These are phyloP conservation scores for Plectranthus barbatus DNA, from an alignment of 257 asterid genomes.

Conservation along the genomic window DNA sequence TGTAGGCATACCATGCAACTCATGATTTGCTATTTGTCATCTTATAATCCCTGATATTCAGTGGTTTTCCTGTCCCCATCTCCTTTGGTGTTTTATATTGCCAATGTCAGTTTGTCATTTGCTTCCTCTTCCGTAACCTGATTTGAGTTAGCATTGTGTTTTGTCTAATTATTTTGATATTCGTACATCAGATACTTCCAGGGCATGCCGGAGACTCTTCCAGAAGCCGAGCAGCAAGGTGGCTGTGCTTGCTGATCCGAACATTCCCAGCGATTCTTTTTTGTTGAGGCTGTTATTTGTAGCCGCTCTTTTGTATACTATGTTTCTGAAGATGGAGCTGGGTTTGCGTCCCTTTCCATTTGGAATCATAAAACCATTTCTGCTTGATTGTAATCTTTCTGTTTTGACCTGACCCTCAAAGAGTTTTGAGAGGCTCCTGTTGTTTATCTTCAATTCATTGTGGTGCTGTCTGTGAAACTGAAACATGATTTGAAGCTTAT, in stretches of 20 bases:
- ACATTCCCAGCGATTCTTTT: slow-evolving; percentile 12
- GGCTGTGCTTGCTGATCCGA: slow-evolving; percentile 77
- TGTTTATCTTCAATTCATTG: neutral
- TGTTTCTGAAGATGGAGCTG: slow-evolving; percentile 13
- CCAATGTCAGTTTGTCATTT: neutral
- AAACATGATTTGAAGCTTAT: neutral
- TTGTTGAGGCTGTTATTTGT: slow-evolving; percentile 20
- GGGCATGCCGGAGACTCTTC: slow-evolving; percentile 66
- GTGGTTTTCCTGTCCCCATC: neutral
- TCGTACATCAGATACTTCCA: slow-evolving; percentile 69
- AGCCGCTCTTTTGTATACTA: slow-evolving; percentile 35
- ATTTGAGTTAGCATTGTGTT: neutral
- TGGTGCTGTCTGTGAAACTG: too few species aligned
- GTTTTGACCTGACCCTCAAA: slow-evolving; percentile 3
- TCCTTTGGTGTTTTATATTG: neutral
- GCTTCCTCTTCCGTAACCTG: neutral
- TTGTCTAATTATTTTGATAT: slow-evolving; percentile 6
- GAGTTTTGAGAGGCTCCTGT: slow-evolving; percentile 19
- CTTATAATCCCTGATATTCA: too few species aligned
- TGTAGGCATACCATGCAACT: neutral
- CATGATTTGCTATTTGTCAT: neutral
- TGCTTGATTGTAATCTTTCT: slow-evolving; percentile 10
- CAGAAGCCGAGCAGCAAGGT: slow-evolving; percentile 80
- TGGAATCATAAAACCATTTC: neutral
- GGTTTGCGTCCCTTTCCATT: slow-evolving; percentile 10